Conservation (phyloP, 2,329 filamentous ascomycete species). For the Nemania bipapillata region DNA sequence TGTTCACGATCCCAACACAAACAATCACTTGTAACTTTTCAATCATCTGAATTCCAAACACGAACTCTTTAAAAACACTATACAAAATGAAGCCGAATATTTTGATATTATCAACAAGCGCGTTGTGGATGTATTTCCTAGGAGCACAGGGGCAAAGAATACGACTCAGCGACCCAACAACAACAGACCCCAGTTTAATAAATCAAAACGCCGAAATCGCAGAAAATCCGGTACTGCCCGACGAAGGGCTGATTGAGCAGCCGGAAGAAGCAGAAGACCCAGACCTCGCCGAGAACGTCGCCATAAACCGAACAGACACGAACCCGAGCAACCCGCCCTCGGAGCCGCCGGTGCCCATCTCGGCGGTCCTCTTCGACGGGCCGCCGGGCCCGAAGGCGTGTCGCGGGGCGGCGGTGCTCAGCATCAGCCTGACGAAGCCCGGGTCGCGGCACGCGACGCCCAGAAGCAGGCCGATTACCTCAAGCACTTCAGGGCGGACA, state of each 20-base stretch:
- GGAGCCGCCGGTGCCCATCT: conserved; percentile 58
- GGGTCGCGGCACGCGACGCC: conserved; percentile 58
- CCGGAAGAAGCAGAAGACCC: conserved; percentile 7
- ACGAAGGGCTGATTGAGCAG: conserved; percentile 41
- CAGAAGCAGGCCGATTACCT: conserved; percentile 81
- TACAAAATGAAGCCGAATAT: conserved; percentile 17
- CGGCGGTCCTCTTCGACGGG: conserved; percentile 57
- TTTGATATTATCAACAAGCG: conserved; percentile 24
- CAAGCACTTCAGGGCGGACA: conserved; percentile 86
- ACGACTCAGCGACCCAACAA: conserved; percentile 30
- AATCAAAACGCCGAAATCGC: conserved; percentile 34
- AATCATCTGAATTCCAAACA: not conserved
- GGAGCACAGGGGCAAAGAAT: conserved; percentile 36
- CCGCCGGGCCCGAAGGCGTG: conserved; percentile 53
- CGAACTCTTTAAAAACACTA: not conserved
- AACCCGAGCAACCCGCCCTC: conserved; percentile 33
- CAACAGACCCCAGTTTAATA: conserved; percentile 30
- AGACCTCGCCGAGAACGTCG: conserved; percentile 33
- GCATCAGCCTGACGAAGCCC: conserved; percentile 47
- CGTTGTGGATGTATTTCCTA: conserved; percentile 20
- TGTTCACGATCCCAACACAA: not conserved
- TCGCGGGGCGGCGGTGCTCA: conserved; percentile 49
- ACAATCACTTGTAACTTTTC: not conserved
- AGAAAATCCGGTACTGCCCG: conserved; percentile 34
- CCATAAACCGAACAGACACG: conserved; percentile 23